These are phyloP conservation scores for Furcasterigmium sp. DNA, from an alignment of 2,329 filamentous ascomycete species.

Conservation along the genomic window DNA sequence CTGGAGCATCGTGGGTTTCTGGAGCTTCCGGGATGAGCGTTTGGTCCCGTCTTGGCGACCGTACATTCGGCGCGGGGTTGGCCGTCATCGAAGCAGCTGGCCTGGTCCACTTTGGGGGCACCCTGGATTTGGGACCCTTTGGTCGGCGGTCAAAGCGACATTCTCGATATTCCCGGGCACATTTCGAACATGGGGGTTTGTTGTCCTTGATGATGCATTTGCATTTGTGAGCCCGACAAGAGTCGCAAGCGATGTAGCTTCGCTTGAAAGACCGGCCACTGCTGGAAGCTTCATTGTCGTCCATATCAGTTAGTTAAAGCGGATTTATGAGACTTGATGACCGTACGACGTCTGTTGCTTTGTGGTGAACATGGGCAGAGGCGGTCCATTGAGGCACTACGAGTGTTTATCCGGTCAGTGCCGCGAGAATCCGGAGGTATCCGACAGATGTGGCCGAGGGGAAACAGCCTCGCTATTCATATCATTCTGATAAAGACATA, in stretches of 20 bases:
- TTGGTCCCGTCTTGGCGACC: too few relatives aligned
- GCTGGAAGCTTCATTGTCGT: slow-evolving; percentile 1
- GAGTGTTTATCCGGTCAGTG: background rate
- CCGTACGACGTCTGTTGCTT: background rate
- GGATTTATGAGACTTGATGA: background rate
- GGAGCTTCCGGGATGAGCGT: too few relatives aligned
- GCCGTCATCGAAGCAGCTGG: background rate
- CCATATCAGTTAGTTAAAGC: background rate
- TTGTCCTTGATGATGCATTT: slow-evolving; percentile 8
- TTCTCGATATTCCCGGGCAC: slow-evolving; percentile 9
- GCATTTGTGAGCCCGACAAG: slow-evolving; percentile 9
- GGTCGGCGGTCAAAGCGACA: slow-evolving; percentile 7
- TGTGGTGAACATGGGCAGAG: background rate
- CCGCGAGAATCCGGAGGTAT: background rate
- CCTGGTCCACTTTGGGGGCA: slow-evolving; percentile 6
- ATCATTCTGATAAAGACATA: too few relatives aligned
- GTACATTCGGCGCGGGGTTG: too few relatives aligned
- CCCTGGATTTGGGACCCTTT: slow-evolving; percentile 7
- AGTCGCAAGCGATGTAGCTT: slow-evolving; percentile 9
- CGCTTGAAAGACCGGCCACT: slow-evolving; percentile 6
- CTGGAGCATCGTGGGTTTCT: too few relatives aligned
- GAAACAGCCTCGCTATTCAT: too few relatives aligned
- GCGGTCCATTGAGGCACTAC: background rate
- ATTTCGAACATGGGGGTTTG: slow-evolving; percentile 10
- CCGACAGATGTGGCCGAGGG: too few relatives aligned